phyloP scores from a whole-genome alignment of 495 filamentous ascomycete genomes.

The Poronia punctata region DNA sequence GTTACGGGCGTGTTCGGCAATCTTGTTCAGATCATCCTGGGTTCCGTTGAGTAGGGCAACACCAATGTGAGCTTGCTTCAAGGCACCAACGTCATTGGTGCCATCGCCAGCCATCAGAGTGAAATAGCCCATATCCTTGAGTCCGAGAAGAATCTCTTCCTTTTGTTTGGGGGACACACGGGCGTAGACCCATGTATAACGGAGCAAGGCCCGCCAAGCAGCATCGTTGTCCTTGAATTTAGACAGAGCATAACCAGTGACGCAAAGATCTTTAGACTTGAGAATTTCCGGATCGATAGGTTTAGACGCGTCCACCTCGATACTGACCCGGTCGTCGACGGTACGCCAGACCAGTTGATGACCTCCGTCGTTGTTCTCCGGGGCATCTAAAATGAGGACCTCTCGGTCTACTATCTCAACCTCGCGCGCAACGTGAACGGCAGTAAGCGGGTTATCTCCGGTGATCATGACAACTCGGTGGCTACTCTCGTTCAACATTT shows the following conservation, averaged over 20 bases:
- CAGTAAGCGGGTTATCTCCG: slow-evolving; percentile 94
- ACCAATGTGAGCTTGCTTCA: slow-evolving; percentile 98
- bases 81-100: slow-evolving; percentile 94
- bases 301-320: slow-evolving; percentile 79
- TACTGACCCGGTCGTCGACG: slow-evolving; percentile 81
- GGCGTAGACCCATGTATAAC: slow-evolving; percentile 95
- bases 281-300: slow-evolving; percentile 78
- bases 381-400: slow-evolving; percentile 88
- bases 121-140: slow-evolving; percentile 95
- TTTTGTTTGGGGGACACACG: slow-evolving; percentile 98
- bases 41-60: slow-evolving; percentile 95
- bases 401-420: slow-evolving; percentile 98
- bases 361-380: slow-evolving; percentile 80
- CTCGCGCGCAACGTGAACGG: slow-evolving; percentile 88
- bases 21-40: slow-evolving; percentile 79
- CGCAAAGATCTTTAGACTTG: slow-evolving; percentile 83
- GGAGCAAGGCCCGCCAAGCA: slow-evolving; percentile 61
- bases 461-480: slow-evolving; percentile 99
- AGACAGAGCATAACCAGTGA: slow-evolving; percentile 87
- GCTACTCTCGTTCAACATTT: slow-evolving; percentile 97
- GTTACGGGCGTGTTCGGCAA: slow-evolving; percentile 84
- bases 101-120: slow-evolving; percentile 99
- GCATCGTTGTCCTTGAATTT: slow-evolving; percentile 78
- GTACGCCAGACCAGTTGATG: slow-evolving; percentile 87
- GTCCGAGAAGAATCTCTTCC: slow-evolving; percentile 91